Evolutionary conservation across 768 basidiomycete genomes (phyloP).

Genomic region (Termitomyces sp.): DNA sequence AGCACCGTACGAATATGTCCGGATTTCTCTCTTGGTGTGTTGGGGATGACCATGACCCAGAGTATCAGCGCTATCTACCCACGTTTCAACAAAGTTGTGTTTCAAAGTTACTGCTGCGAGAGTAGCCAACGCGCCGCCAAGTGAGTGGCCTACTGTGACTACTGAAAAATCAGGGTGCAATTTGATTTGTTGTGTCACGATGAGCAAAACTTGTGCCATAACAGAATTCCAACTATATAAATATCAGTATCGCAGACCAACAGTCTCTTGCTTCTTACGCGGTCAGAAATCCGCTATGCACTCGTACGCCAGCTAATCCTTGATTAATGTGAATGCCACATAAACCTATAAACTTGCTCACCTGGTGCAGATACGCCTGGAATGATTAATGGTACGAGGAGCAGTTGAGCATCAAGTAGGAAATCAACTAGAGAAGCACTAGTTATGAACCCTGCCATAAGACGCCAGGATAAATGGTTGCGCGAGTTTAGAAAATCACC

Average conservation of each 20-base stretch:
- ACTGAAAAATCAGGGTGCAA: constrained; percentile 16
- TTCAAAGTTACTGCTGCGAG: constrained; percentile 40
- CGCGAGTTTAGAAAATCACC: constrained; percentile 22
- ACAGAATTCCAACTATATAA: constrained; percentile 44
- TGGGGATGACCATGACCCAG: neutral
- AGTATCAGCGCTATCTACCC: constrained; percentile 9
- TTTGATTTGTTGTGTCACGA: constrained; percentile 2
- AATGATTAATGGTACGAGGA: constrained; percentile 36
- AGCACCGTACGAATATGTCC: constrained; percentile 46
- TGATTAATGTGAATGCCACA: neutral
- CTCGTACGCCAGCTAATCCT: constrained; percentile 29
- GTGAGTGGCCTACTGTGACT: constrained; percentile 46
- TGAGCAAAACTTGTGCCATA: neutral
- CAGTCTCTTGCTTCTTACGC: constrained; percentile 26
- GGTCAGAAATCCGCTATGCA: constrained; percentile 46
- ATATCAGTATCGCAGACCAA: neutral
- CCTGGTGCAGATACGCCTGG: constrained; percentile 38
- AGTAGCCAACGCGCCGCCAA: constrained; percentile 47
- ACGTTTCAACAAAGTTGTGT: constrained; percentile 33
- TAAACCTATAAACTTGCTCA: constrained; percentile 13
- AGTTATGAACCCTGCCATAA: neutral
- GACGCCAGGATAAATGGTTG: neutral
- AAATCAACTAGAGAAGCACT: constrained; percentile 38
- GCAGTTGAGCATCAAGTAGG: constrained; percentile 34
- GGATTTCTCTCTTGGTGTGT: constrained; percentile 21